Evolutionary conservation across 371 early-diverging fungal genomes (phyloP).

Genomic region (Rhizopus microsporus): DNA sequence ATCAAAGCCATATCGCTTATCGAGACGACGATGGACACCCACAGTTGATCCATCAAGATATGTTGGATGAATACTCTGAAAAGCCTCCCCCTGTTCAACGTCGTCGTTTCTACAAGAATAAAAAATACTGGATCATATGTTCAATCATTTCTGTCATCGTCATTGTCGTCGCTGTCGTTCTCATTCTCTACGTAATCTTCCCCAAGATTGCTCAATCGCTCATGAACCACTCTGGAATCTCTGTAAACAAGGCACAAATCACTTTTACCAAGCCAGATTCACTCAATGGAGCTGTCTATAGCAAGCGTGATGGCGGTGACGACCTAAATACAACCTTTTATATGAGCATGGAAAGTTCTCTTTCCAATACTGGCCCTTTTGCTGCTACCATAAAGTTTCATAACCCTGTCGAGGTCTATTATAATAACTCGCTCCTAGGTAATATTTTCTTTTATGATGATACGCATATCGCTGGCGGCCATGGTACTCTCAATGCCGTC

Average conservation of each 20-base stretch:
- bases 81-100: constrained; percentile 31
- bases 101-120: constrained; percentile 44
- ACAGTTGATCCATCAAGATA: background rate
- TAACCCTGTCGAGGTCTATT: constrained; percentile 49
- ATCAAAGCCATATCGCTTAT: background rate
- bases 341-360: constrained; percentile 43
- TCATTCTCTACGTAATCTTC: constrained; percentile 52
- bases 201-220: constrained; percentile 54
- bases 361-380: constrained; percentile 58
- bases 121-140: constrained; percentile 56
- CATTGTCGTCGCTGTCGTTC: constrained; percentile 43
- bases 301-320: constrained; percentile 19
- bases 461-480: constrained; percentile 47
- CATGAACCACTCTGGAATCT: constrained; percentile 46
- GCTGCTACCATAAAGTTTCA: constrained; percentile 52
- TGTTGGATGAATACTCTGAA: constrained; percentile 33
- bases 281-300: background rate
- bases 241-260: constrained; percentile 44
- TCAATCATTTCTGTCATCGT: constrained; percentile 42
- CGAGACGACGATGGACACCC: constrained; percentile 6
- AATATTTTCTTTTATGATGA: constrained; percentile 33
- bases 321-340: constrained; percentile 35
- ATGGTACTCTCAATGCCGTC: constrained; percentile 33
- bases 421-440: constrained; percentile 44
- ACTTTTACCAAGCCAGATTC: constrained; percentile 35